phyloP scores from a whole-genome alignment of 805 yeast genomes.

The Monosporozyma unispora region DNA sequence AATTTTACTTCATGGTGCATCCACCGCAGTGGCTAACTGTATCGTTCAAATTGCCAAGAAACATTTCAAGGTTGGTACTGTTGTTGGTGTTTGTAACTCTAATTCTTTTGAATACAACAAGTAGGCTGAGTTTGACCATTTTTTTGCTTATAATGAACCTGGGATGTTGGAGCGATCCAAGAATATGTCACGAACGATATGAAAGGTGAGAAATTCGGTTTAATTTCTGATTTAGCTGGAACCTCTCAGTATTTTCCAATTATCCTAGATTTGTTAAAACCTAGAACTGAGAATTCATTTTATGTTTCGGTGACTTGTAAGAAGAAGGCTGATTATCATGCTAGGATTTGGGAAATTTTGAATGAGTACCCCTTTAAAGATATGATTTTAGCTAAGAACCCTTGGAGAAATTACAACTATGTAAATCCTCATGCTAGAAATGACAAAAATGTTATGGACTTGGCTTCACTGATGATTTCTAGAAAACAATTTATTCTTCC shows the following conservation, averaged over 20 bases:
- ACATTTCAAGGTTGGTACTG: slow-evolving; percentile 36
- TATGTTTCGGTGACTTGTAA: slow-evolving; percentile 56
- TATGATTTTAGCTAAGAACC: slow-evolving; percentile 14
- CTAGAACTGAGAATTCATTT: slow-evolving; percentile 37
- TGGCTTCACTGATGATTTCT: slow-evolving; percentile 18
- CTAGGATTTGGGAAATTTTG: slow-evolving; percentile 5
- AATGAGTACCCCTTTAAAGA: slow-evolving; percentile 9
- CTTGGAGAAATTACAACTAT: slow-evolving; percentile 28
- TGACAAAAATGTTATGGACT: slow-evolving; percentile 10
- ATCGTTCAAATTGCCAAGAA: slow-evolving; percentile 49
- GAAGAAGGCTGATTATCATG: slow-evolving; percentile 25
- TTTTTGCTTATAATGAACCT: slow-evolving; percentile 49
- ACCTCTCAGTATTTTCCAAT: slow-evolving; percentile 39
- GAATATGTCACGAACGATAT: slow-evolving; percentile 22
- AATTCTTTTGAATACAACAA: slow-evolving; percentile 37
- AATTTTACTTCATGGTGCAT: slow-evolving; percentile 63
- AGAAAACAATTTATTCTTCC: slow-evolving; percentile 32
- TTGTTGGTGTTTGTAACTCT: slow-evolving; percentile 50
- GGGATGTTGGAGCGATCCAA: slow-evolving; percentile 32
- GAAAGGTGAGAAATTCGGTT: slow-evolving; percentile 44
- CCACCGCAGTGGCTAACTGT: slow-evolving; percentile 57
- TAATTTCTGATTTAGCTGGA: slow-evolving; percentile 60
- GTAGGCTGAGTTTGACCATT: slow-evolving; percentile 47
- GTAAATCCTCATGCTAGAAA: slow-evolving; percentile 7
- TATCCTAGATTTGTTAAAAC: slow-evolving; percentile 37